Conservation (phyloP, 768 basidiomycete genomes). For the Trametes maxima region DNA sequence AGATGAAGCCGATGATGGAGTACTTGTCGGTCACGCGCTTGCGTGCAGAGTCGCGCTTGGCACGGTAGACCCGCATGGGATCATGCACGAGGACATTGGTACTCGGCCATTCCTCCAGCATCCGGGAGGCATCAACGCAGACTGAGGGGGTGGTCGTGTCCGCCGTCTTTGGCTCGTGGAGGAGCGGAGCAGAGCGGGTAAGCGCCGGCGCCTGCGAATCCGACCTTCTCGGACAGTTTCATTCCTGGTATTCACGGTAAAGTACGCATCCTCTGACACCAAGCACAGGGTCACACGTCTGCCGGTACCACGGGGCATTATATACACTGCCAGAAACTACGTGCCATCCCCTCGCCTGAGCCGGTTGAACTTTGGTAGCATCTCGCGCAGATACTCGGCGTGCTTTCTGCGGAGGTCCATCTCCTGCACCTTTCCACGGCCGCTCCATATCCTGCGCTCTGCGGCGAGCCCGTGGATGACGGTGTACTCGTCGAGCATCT, state of each 20-base stretch:
- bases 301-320: no score
- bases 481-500: slow-evolving; percentile 80
- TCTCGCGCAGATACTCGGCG: slow-evolving; percentile 88
- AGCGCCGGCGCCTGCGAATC: no score
- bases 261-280: no score
- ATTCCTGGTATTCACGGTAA: no score
- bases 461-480: slow-evolving; percentile 79
- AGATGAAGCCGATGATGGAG: slow-evolving; percentile 93
- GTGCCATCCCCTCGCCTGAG: neutral
- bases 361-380: slow-evolving; percentile 68
- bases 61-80: slow-evolving; percentile 85
- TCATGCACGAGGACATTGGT: slow-evolving; percentile 52
- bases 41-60: slow-evolving; percentile 71
- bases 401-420: slow-evolving; percentile 84
- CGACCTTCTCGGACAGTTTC: no score
- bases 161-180: no score
- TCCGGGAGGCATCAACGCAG: neutral
- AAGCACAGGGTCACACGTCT: no score
- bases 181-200: neutral
- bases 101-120: slow-evolving; percentile 33
- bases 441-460: slow-evolving; percentile 78
- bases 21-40: slow-evolving; percentile 80
- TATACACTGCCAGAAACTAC: neutral
- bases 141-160: neutral
- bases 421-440: slow-evolving; percentile 58